Base-by-base conservation (phyloP, 2,329 filamentous ascomycete genomes). In the Epichloe glyceriae region DNA sequence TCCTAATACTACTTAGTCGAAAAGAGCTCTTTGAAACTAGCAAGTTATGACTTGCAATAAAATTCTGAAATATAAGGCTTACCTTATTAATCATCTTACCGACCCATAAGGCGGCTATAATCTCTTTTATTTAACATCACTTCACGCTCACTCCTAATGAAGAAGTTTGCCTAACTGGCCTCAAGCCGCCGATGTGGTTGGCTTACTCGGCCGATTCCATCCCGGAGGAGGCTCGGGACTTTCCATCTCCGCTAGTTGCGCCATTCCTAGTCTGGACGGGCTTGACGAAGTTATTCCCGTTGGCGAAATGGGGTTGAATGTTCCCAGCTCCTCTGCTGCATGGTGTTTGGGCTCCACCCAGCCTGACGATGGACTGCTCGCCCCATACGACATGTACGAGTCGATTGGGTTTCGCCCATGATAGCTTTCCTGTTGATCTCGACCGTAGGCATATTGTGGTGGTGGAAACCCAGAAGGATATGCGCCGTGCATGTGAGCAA, bases 161-260 rank as follows among this genome's bases (percentile, higher is more conserved):
- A 30, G 30, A 30, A 3, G 30, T 10, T 30, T 30, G 10, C 30
- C 30, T 30, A 2, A 11, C 8, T 30, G 10, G 30, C 30, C 30
- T 30, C 30, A 30, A 11, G 30, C 11, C 30, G 30, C 8, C 30
- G 30, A 4, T 30, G 10, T 30, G 3, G 30, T 10, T 11, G 10
- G 8, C 30, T 30, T 4, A 4, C 30, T 30, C 1, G 30, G 3
- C 30, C 30, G 8, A 11, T 30, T 35, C 50, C 50, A 52, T 2
- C 47, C 47, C 3, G 42, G 10, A 1, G 41, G 52, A 2, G 52
- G 50, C 39, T 52, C 52, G 2, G 49, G 54, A 19, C 54, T 54
- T 15, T 53, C 54, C 55, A 57, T 57, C 49, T 57, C 55, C 1
- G 54, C 54, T 17, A 57, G 39, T 8, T 53, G 52, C 15, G 48